Percentiles rank a stretch among this genome's conserved stretches.
Conservation (phyloP, 495 filamentous ascomycete genomes). For the Penicilliopsis zonata region DNA sequence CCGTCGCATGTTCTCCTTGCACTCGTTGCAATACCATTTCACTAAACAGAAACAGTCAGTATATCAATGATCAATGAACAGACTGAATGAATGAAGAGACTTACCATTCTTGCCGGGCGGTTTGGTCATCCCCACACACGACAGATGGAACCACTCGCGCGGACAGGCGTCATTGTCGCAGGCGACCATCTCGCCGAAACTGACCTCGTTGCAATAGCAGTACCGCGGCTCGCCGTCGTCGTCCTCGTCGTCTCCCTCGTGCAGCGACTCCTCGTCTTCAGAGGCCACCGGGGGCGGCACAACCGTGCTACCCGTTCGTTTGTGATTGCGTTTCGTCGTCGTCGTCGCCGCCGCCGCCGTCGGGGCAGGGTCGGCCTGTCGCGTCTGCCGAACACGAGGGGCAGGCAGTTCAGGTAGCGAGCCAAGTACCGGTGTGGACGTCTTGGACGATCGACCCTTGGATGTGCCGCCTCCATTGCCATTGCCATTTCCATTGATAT, state of each 20-base stretch:
- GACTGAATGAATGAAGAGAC: slow-evolving; percentile 26
- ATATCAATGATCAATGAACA: slow-evolving; percentile 4
- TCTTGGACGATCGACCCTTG: slow-evolving; percentile 43
- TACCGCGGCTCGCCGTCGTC: slow-evolving; percentile 79
- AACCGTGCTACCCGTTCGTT: slow-evolving; percentile 39
- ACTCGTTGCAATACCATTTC: slow-evolving; percentile 88
- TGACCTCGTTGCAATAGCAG: slow-evolving; percentile 87
- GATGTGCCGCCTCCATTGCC: too few relatives aligned
- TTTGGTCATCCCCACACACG: slow-evolving; percentile 78
- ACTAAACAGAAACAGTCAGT: slow-evolving; percentile 36
- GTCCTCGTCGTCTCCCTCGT: slow-evolving; percentile 54
- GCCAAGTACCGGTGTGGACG: slow-evolving; percentile 37
- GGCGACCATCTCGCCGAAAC: slow-evolving; percentile 97
- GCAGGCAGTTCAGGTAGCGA: slow-evolving; percentile 25
- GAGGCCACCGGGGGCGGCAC: slow-evolving; percentile 23
- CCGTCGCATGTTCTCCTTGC: slow-evolving; percentile 58
- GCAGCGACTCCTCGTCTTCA: slow-evolving; percentile 37
- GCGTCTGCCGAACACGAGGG: slow-evolving; percentile 25
- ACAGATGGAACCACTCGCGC: slow-evolving; percentile 93
- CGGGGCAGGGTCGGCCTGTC: slow-evolving; percentile 25
- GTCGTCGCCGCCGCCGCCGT: too few relatives aligned
- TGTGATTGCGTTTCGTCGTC: slow-evolving; percentile 63
- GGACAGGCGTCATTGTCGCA: slow-evolving; percentile 83
- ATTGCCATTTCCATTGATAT: too few relatives aligned
- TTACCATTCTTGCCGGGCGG: slow-evolving; percentile 75